Evolutionary conservation across 305 asterid species (phyloP).

Genomic region (Nicotiana rustica): DNA sequence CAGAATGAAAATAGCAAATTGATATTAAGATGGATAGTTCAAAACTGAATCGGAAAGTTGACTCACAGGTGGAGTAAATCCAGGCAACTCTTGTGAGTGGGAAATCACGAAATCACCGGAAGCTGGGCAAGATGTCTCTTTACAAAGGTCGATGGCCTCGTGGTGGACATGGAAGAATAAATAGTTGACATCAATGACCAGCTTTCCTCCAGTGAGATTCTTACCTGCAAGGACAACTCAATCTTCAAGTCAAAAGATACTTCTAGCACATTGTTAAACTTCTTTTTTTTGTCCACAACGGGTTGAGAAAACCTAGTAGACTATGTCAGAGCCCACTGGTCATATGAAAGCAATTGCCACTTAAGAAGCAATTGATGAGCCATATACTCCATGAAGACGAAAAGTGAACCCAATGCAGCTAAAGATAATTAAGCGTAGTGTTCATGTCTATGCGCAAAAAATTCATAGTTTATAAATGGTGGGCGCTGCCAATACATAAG

Average conservation of each 20-base stretch:
- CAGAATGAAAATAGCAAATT: background rate
- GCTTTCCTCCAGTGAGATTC: slow-evolving; percentile 71
- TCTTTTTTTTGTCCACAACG: background rate
- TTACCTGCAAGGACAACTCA: slow-evolving; percentile 54
- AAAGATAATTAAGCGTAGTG: background rate
- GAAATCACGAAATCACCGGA: slow-evolving; percentile 74
- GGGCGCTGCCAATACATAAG: background rate
- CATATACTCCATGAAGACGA: background rate
- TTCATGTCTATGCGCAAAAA: background rate
- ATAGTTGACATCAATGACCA: slow-evolving; percentile 68
- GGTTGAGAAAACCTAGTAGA: background rate
- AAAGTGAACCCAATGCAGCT: background rate
- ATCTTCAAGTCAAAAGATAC: background rate
- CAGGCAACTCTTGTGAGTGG: slow-evolving; percentile 82
- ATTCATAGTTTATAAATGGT: background rate
- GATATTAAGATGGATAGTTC: background rate
- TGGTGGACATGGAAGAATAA: slow-evolving; percentile 53
- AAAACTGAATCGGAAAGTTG: slow-evolving; percentile 28
- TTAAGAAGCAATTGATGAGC: slow-evolving; percentile 1
- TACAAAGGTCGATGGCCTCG: slow-evolving; percentile 73
- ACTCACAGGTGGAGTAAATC: slow-evolving; percentile 86
- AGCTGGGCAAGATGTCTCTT: slow-evolving; percentile 77
- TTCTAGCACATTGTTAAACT: background rate
- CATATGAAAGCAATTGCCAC: background rate
- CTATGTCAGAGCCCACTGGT: background rate